Base-by-base conservation (phyloP, 495 filamentous ascomycete genomes). In the Copromyces sp. region DNA sequence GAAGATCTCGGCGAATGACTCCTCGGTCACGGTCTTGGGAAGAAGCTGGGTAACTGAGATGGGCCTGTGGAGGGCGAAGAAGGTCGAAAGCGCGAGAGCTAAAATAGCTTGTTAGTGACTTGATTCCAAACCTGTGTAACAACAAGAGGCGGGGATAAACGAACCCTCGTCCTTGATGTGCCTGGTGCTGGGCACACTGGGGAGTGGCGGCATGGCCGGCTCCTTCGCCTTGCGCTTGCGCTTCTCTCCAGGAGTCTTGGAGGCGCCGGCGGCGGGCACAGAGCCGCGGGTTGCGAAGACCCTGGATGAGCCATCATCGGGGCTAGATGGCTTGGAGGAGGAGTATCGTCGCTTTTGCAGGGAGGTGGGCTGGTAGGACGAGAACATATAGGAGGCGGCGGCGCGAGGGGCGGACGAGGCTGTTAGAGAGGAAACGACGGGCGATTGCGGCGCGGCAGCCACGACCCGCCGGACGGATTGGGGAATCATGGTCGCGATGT, bases 31-130 rank as follows among this genome's bases (percentile, higher is more conserved):
- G 14, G 88, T 83, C 45, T 90, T 89, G 53, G 95, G 95, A 68
- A 96, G 87, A 69, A 90, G 88, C 74, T 89, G 87, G 38, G 92
- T 94, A 76, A 97, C 87, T 71, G 93, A 96, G 75, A 99, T 94
- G 5, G 95, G 95, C 70, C 95, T 89, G 84, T 99, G 94, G 74
- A 95, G 91, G 72, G 95, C 95, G 83, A 98, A 99, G 86, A 99
- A 98, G 69, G 91, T 91, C 8, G 95, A 94, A 39, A 97, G 84
- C 74, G 90, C 90, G 61, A 98, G 85, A 78, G 96, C 95, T 99
- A 71, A 68, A 71, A 76, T 9, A 16, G 7, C 29, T 61, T 17
- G 53, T 61, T 35, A 79, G 72, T 39, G 76, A 38, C n/a, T 20
- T 14, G n/a, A 47, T 0, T 35, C 17, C 42, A 41, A 41, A 72